phyloP scores from a whole-genome alignment of 805 yeast species.

The Lipomyces yamanashiensis region DNA sequence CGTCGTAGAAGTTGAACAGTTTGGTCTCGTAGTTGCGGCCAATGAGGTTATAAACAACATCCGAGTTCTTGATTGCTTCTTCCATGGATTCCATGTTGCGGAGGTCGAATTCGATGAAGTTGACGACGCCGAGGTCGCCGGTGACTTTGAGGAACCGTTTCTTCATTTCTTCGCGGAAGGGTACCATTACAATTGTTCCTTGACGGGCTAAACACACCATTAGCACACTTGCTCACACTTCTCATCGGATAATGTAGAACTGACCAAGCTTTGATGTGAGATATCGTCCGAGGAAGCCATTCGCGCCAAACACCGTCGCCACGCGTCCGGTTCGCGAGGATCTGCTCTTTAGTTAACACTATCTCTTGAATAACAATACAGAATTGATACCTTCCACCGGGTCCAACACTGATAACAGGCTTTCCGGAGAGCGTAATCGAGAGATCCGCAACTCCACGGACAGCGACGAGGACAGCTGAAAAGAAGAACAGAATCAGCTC shows the following conservation, averaged over 20 bases:
- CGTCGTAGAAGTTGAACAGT: constrained; percentile 73
- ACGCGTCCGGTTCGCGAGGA: constrained; percentile 87
- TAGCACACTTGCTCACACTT: not conserved
- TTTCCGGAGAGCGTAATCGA: constrained; percentile 77
- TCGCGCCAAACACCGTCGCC: constrained; percentile 84
- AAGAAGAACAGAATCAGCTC: not conserved
- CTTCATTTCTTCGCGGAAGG: constrained; percentile 80
- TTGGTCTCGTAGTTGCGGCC: constrained; percentile 79
- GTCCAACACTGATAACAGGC: constrained; percentile 69
- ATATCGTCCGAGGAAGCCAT: constrained; percentile 78
- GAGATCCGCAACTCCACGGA: constrained; percentile 42
- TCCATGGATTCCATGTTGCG: constrained; percentile 77
- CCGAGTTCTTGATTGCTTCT: constrained; percentile 77
- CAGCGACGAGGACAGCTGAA: constrained; percentile 6
- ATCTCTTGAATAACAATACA: not conserved
- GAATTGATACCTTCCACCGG: constrained; percentile 60
- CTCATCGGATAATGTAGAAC: not conserved
- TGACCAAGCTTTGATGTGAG: constrained; percentile 61
- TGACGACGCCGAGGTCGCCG: constrained; percentile 88
- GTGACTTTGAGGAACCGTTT: constrained; percentile 77
- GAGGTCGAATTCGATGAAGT: constrained; percentile 79
- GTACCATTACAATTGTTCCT: constrained; percentile 76
- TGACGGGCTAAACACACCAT: constrained; percentile 59
- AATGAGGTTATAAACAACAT: constrained; percentile 77
- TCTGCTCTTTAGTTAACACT: constrained; percentile 4